phyloP scores from a whole-genome alignment of 441 rosid species.

The Erodium trifolium region DNA sequence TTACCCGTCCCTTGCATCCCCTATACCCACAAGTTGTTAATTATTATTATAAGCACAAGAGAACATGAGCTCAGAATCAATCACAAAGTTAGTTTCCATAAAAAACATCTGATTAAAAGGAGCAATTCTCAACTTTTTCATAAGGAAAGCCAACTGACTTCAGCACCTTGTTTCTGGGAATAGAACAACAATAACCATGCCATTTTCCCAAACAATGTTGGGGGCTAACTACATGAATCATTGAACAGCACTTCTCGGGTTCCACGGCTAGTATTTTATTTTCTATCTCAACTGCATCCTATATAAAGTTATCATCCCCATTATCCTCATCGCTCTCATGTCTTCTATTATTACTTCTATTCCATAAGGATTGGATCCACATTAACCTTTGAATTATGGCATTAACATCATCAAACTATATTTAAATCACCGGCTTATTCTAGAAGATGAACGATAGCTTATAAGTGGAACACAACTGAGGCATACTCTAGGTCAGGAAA shows the following conservation, averaged over 20 bases:
- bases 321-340: neutral
- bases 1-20: constrained; percentile 91
- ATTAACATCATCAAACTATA: neutral
- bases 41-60: neutral
- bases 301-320: neutral
- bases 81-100: neutral
- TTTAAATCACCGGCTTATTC: neutral
- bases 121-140: too few relatives aligned
- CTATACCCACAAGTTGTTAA: constrained; percentile 20
- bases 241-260: neutral
- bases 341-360: neutral
- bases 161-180: too few relatives aligned
- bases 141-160: too few relatives aligned
- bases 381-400: neutral
- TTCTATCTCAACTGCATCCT: neutral
- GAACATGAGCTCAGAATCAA: constrained; percentile 8
- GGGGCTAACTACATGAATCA: neutral
- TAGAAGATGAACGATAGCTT: neutral
- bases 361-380: neutral
- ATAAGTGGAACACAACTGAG: constrained; percentile 1
- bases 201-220: neutral
- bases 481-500: constrained; percentile 2
- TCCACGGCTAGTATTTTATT: neutral
- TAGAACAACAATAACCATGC: neutral
- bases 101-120: neutral